phyloP scores from a whole-genome alignment of 2,329 filamentous ascomycete species.

The Hymenotorrendiella dingleyae region DNA sequence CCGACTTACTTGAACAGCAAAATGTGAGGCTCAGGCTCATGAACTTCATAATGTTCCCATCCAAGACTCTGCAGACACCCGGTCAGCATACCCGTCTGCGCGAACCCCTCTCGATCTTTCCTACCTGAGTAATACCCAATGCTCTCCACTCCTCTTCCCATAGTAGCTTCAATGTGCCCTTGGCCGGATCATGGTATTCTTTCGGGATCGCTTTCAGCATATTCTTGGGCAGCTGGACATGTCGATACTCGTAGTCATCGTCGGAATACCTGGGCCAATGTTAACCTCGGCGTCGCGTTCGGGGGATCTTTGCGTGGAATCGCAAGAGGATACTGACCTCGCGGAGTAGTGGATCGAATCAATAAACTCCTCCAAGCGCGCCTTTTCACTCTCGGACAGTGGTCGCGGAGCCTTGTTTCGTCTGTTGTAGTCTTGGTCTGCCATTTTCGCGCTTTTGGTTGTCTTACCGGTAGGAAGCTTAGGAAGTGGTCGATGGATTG shows the following conservation, averaged over 20 bases:
- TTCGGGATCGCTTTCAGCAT: slow-evolving; percentile 97
- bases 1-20: slow-evolving; percentile 89
- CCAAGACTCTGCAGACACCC: slow-evolving; percentile 68
- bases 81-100: slow-evolving; percentile 6
- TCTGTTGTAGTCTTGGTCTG: slow-evolving; percentile 59
- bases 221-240: slow-evolving; percentile 93
- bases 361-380: slow-evolving; percentile 82
- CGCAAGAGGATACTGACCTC: slow-evolving; percentile 51
- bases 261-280: slow-evolving; percentile 71
- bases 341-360: slow-evolving; percentile 94
- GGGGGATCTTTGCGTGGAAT: background rate
- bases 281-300: slow-evolving; percentile 14
- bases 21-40: slow-evolving; percentile 97
- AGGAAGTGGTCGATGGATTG: no score
- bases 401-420: slow-evolving; percentile 82
- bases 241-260: slow-evolving; percentile 89
- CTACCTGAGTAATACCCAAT: slow-evolving; percentile 92
- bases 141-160: slow-evolving; percentile 99
- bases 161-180: slow-evolving; percentile 89
- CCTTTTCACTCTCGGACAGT: slow-evolving; percentile 74
- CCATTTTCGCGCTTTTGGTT: slow-evolving; percentile 13
- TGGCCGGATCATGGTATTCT: slow-evolving; percentile 83
- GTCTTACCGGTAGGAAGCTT: no score
- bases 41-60: slow-evolving; percentile 99
- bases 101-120: slow-evolving; percentile 17